Base-by-base conservation (phyloP, 768 basidiomycete genomes). In the Guyanaporus albipodus region DNA sequence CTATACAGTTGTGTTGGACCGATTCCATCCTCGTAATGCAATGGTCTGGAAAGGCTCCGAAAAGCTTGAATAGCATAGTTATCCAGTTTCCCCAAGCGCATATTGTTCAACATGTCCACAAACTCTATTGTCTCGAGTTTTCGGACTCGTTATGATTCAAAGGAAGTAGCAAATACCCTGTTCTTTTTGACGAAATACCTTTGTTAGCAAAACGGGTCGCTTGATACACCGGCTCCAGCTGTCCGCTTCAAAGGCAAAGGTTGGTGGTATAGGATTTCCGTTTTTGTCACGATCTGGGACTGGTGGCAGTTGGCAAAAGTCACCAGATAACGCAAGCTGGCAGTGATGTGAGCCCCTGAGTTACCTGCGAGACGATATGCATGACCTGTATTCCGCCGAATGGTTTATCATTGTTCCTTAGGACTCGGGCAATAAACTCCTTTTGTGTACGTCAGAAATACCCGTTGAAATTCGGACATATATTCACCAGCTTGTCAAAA, bases 261-360 rank as follows among this genome's bases (percentile, higher is more conserved):
- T 63, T 6, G 80, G 69, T 7, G 72, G 68, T 26, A 81, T 71
- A 10, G 74, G 33, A 54, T 76, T 48, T 53, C 75, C 75, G 39
- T 79, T 69, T 58, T 70, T 62, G 66, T 76, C 57, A 54, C 74
- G 66, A 27, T 69, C 71, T 11, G 77, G 72, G 0, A 94, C 88
- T 1, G 92, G 92, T 9, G 92, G 92, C 0, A 96, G 73, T 64
- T 96, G 91, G 60, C 82, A 93, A 64, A 94, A 94, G 61, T 96
- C 92, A 7, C 92, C 92, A 8, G 85, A 91, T 4, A 93, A 69
- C 27, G 88, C 74, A 42, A 93, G 77, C 85, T 92, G 48, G n/a
- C 15, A 22, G 46, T 9, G 15, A 15, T 14, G 31, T 50, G 44
- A 48, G 38, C 33, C 7, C 32, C 11, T 31, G 22, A 26, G 28